These are phyloP conservation scores for Pichia gijzeniarum DNA, from an alignment of 805 yeast species.

Conservation along the genomic window DNA sequence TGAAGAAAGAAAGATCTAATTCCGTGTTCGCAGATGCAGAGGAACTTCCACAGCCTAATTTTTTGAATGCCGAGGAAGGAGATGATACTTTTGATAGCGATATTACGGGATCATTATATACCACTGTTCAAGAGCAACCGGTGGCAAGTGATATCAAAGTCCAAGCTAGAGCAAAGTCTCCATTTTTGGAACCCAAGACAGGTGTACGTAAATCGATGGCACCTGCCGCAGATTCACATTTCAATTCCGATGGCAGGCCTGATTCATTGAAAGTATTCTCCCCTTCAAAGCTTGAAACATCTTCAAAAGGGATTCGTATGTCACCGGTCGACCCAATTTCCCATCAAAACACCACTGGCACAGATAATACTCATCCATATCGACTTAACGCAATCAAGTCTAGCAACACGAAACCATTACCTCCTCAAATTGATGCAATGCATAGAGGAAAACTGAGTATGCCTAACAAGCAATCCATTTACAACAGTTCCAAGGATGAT, in stretches of 20 bases:
- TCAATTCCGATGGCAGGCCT: neutral
- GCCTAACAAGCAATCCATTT: neutral
- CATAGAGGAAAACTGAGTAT: too few species aligned
- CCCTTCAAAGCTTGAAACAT: neutral
- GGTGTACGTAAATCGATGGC: neutral
- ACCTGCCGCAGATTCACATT: neutral
- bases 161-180: neutral
- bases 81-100: constrained; percentile 8
- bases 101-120: constrained; percentile 8
- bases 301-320: neutral
- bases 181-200: neutral
- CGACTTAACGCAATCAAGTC: neutral
- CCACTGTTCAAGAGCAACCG: constrained; percentile 5
- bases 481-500: neutral
- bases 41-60: constrained; percentile 13
- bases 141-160: neutral
- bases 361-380: neutral
- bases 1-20: constrained; percentile 1
- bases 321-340: constrained; percentile 2
- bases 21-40: constrained; percentile 28
- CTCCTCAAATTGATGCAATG: neutral
- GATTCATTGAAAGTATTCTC: neutral
- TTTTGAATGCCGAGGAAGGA: constrained; percentile 9
- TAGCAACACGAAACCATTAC: neutral
- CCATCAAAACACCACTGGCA: neutral